These are phyloP conservation scores for Botrytis pseudocinerea DNA, from an alignment of 2,329 filamentous ascomycete species.

Conservation along the genomic window DNA sequence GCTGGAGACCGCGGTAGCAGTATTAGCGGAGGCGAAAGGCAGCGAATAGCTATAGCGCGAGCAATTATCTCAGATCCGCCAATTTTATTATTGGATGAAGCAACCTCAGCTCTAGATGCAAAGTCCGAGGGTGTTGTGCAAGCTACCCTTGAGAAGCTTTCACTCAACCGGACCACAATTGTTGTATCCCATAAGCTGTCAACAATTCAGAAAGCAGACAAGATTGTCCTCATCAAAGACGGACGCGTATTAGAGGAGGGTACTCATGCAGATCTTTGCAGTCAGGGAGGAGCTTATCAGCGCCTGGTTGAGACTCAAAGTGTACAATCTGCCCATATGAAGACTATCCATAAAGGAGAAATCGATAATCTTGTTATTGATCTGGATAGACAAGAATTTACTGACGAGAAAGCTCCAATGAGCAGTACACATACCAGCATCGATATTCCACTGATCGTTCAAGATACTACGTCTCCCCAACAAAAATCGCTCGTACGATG, in stretches of 20 bases:
- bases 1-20: slow-evolving; percentile 82
- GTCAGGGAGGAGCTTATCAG: not conserved
- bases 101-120: slow-evolving; percentile 72
- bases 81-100: slow-evolving; percentile 78
- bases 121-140: slow-evolving; percentile 77
- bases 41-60: slow-evolving; percentile 83
- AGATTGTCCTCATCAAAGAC: not conserved
- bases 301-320: not conserved
- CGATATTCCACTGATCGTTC: not conserved
- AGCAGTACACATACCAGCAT: not conserved
- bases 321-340: not conserved
- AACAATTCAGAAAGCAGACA: not conserved
- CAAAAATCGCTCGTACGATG: not conserved
- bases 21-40: slow-evolving; percentile 85
- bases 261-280: not conserved
- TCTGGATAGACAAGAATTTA: not conserved
- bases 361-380: not conserved
- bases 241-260: not conserved
- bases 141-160: slow-evolving; percentile 58
- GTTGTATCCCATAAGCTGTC: not conserved
- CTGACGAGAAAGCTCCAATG: not conserved
- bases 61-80: slow-evolving; percentile 86
- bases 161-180: slow-evolving; percentile 4
- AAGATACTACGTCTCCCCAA: not conserved
- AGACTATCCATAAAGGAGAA: not conserved